A percentile compares a stretch with the other conserved stretches of the same genome.
Conservation (phyloP, 2,329 filamentous ascomycete genomes). For the Hirsutella thompsonii region DNA sequence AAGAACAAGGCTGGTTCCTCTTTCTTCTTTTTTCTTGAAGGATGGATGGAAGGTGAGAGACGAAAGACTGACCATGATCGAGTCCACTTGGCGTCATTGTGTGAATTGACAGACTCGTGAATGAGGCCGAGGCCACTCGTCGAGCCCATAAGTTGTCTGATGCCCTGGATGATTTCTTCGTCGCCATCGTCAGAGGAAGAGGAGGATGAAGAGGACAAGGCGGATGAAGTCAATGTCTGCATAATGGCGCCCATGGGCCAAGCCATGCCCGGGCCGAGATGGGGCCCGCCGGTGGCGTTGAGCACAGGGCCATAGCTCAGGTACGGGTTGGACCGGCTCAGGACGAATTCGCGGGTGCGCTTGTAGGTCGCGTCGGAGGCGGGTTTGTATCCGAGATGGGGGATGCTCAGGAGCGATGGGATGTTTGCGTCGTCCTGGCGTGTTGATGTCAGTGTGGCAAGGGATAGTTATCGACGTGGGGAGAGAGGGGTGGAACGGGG, state of each 20-base stretch:
- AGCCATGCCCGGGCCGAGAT: constrained; percentile 51
- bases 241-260: constrained; percentile 85
- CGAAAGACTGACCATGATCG: constrained; percentile 19
- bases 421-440: constrained; percentile 48
- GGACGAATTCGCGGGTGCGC: constrained; percentile 65
- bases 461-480: too few relatives aligned
- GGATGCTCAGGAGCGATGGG: constrained; percentile 46
- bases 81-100: constrained; percentile 18
- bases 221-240: constrained; percentile 64
- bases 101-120: constrained; percentile 46
- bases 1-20: too few relatives aligned
- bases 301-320: constrained; percentile 43
- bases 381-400: constrained; percentile 40
- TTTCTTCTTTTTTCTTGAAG: too few relatives aligned
- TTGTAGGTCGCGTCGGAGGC: constrained; percentile 54
- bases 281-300: constrained; percentile 38
- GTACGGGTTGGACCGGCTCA: constrained; percentile 61
- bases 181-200: too few relatives aligned
- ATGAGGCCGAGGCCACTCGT: constrained; percentile 64
- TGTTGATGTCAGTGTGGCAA: too few relatives aligned
- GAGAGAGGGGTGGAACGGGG: too few relatives aligned
- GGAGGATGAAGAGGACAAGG: too few relatives aligned
- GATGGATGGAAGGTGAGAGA: not conserved
- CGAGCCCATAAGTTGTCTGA: constrained; percentile 52
- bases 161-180: constrained; percentile 55